Base-by-base conservation (phyloP, 495 filamentous ascomycete genomes). In the Xylaria curta region DNA sequence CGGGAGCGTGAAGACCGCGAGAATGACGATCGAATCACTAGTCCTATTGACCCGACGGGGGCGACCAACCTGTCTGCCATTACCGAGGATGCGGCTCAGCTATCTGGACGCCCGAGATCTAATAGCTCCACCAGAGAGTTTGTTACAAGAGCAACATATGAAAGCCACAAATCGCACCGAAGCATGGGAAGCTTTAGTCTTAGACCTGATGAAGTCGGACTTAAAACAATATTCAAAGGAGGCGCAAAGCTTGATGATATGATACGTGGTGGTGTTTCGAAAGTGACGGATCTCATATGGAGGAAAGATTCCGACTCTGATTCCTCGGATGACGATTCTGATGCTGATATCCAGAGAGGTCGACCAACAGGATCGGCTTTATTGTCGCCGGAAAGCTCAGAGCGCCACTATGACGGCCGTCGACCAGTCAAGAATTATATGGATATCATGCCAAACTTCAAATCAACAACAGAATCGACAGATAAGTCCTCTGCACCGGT, bases 221-320 rank as follows among this genome's bases (percentile, higher is more conserved):
- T 86, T 3, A 76, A 82, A 49, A 79, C 80, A 31, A 75, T 86
- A 49, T 84, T 86, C 73, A 81, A 80, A 71, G 80, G 81, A 19
- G 63, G 77, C 10, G 80, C 82, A 31, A 84, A 84, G 53, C 78
- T 86, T 63, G 85, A 86, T 69, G 84, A 78, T 36, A 81, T 86
- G 66, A 70, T 86, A 68, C 82, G 84, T 8, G 85, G 79, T 17
- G 76, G 84, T 66, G 83, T 86, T 6, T 85, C 83, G 58, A 86
- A 85, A 71, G 79, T 86, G 28, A 81, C 84, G 36, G 85, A 86
- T 68, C 76, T 86, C 54, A 71, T 86, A 62, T 85, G 84, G 82
- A 80, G 82, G 61, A 85, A 78, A 61, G 83, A 86, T 17, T 77
- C 80, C 9, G 76, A 74, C 6, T 80, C 79, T 31, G 73, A 69